Evolutionary conservation across 2,329 filamentous ascomycete species (phyloP), one percentile per base, ranked within the genome.

Genomic region (Cladorrhinum sp.): DNA sequence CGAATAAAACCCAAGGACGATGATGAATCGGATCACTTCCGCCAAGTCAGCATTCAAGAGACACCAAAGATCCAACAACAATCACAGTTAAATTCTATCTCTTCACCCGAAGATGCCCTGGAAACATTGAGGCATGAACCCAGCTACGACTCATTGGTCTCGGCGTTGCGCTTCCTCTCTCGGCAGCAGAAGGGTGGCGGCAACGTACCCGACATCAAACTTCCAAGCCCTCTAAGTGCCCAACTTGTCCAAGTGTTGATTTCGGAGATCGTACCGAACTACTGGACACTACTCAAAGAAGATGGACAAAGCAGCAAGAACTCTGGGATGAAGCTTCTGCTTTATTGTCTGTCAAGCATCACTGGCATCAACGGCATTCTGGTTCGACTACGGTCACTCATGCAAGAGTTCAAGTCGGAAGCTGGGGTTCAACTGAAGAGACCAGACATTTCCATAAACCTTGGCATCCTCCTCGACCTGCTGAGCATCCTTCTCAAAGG

Each of bases 281-380:
- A 94, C 74, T 98, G 95, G 94, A 71, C 79, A 2, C 69, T 85
- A 8, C 70, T 94, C 16, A 75, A 79, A 39, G 81, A 83, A 60
- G 76, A 75, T n/a, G 72, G 70, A 2, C 24, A 62, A 58, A 20
- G 67, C 61, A 55, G 67, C 73, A 66, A 67, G 51, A 55, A 26
- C 2, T 68, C 67, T 23, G 81, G 82, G 42, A 67, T 79, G 1
- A 73, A 75, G 46, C 73, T 83, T 1, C 75, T 98, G 16, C 67
- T 90, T 1, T 73, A 75, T 62, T 91, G 87, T 69, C 76, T 99
- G 4, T 82, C 81, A 60, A 96, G 87, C 70, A 79, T 95, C 16
- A 82, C 88, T 2, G 93, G 92, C 0, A 73, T 96, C 30, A 94
- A 92, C 63, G 89, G 90, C n/a, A 71, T 93, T 26, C 73, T 92